These are phyloP conservation scores for Apiospora phragmitis DNA, from an alignment of 2,329 filamentous ascomycete genomes.

Conservation along the genomic window DNA sequence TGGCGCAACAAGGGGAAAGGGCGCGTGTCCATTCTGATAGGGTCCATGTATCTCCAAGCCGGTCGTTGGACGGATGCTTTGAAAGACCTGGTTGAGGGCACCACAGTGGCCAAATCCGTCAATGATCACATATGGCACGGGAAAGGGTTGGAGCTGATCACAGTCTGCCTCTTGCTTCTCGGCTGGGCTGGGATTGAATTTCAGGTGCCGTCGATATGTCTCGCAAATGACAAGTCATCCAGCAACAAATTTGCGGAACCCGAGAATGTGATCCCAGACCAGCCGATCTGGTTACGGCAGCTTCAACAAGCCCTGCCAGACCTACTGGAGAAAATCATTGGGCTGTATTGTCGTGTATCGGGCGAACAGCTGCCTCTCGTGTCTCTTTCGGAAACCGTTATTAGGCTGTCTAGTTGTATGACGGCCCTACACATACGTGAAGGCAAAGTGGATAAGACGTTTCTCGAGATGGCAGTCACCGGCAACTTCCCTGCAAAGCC, in stretches of 20 bases:
- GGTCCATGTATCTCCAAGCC: constrained; percentile 82
- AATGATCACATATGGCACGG: constrained; percentile 98
- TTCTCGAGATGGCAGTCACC: constrained; percentile 65
- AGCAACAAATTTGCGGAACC: constrained; percentile 35
- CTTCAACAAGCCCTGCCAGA: constrained; percentile 67
- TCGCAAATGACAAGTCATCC: constrained; percentile 47
- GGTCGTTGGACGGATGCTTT: constrained; percentile 90
- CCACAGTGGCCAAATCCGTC: constrained; percentile 71
- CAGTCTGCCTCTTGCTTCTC: constrained; percentile 79
- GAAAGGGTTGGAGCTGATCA: constrained; percentile 86
- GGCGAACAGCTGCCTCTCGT: constrained; percentile 71
- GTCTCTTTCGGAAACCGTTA: constrained; percentile 69
- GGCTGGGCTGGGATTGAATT: constrained; percentile 86
- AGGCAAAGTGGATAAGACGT: constrained; percentile 61
- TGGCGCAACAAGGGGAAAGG: constrained; percentile 80
- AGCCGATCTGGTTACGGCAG: constrained; percentile 54
- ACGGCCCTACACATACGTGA: constrained; percentile 65
- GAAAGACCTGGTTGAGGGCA: constrained; percentile 79
- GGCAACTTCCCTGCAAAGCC: constrained; percentile 56
- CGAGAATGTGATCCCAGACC: constrained; percentile 43
- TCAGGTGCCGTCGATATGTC: constrained; percentile 63
- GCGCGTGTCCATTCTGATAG: constrained; percentile 76
- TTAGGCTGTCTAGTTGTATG: constrained; percentile 72
- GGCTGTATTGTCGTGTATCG: constrained; percentile 70
- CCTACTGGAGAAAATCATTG: constrained; percentile 71